Percentiles rank a stretch among this genome's conserved stretches.
Conservation (phyloP, 352 stramenopile species). For the Pythium plurisporium region DNA sequence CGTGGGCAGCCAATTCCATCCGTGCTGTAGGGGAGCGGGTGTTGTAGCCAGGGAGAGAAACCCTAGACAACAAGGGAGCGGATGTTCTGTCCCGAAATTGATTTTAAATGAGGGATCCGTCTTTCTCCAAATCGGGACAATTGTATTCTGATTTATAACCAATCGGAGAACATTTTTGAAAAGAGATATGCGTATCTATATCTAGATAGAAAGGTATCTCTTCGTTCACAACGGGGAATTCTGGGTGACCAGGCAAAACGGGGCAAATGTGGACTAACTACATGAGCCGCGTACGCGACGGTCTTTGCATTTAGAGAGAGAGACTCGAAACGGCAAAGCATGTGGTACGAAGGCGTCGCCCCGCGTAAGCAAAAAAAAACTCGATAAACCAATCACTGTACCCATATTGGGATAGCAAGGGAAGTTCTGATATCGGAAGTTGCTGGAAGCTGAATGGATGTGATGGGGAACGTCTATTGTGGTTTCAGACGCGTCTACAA, state of each 20-base stretch:
- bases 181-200: slow-evolving; percentile 1
- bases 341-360: no score
- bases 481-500: no score
- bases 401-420: no score
- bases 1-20: slow-evolving; percentile 1
- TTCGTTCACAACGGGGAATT: background rate
- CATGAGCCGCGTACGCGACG: background rate
- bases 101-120: background rate
- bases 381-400: no score
- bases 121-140: background rate
- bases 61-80: background rate
- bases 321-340: no score
- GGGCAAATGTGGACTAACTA: no score
- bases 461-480: no score
- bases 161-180: slow-evolving; percentile 3
- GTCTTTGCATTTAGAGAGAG: background rate
- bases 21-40: slow-evolving; percentile 13
- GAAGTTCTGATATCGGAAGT: no score
- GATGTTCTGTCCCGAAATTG: slow-evolving; percentile 12
- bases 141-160: background rate
- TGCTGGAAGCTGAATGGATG: no score
- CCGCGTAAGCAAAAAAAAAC: no score
- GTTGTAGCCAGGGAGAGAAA: slow-evolving; percentile 6
- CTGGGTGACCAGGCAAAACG: no score
- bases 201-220: background rate